Evolutionary conservation across 179 eudicot genomes (phyloP).

Genomic region (Drosera spatulata): DNA sequence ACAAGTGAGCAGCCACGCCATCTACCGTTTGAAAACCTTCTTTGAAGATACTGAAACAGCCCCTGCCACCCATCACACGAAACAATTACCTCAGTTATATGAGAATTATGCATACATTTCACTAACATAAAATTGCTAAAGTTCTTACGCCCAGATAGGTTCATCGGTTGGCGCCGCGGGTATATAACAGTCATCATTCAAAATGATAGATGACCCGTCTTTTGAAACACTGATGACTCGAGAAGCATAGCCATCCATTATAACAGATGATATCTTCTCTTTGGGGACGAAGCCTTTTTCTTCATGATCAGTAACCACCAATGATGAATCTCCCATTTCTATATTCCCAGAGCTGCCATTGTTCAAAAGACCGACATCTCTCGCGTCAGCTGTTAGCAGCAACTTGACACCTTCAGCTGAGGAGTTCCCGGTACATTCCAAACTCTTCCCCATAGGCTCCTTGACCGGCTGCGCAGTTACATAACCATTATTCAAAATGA

Average conservation of each 20-base stretch:
- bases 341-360: too few relatives aligned
- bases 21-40: conserved; percentile 7
- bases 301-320: too few relatives aligned
- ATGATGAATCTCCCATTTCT: too few relatives aligned
- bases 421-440: too few relatives aligned
- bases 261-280: too few relatives aligned
- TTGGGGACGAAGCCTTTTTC: too few relatives aligned
- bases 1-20: conserved; percentile 40
- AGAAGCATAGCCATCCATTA: too few relatives aligned
- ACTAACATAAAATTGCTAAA: neutral
- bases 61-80: conserved; percentile 17
- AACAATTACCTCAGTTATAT: neutral
- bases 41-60: conserved; percentile 13
- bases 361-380: too few relatives aligned
- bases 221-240: too few relatives aligned
- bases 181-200: neutral
- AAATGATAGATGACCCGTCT: too few relatives aligned
- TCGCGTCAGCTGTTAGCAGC: too few relatives aligned
- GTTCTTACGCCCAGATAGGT: conserved; percentile 42
- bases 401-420: too few relatives aligned
- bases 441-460: conserved; percentile 9
- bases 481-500: neutral
- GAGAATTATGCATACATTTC: neutral
- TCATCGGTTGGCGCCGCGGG: conserved; percentile 25
- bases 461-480: conserved; percentile 24